A percentile compares a stretch with the other conserved stretches of the same genome.
phyloP scores from a whole-genome alignment of 108 stramenopile genomes.

The Nitzschia putrida region DNA sequence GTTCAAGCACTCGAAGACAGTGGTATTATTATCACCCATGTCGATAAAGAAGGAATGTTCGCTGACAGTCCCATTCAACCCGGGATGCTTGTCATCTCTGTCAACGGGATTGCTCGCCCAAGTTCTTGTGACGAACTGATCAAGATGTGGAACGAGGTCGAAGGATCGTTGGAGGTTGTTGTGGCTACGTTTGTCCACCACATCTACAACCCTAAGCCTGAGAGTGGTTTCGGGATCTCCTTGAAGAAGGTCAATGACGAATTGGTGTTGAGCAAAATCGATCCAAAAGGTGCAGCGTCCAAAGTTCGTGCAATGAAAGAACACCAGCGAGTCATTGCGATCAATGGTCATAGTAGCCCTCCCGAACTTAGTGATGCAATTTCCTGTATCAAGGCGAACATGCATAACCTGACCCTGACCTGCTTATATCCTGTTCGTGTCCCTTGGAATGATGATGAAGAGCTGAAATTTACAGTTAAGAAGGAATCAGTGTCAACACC shows the following conservation, averaged over 20 bases:
- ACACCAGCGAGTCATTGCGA: slow-evolving; percentile 4
- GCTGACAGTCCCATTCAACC: background rate
- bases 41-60: slow-evolving; percentile 1
- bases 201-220: background rate
- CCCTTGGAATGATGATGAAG: no score
- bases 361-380: background rate
- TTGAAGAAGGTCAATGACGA: background rate
- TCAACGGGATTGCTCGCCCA: slow-evolving; percentile 1
- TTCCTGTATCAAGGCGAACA: background rate
- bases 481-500: no score
- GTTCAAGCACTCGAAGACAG: no score
- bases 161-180: background rate
- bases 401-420: no score
- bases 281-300: background rate
- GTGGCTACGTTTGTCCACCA: background rate
- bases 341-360: slow-evolving; percentile 5
- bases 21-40: background rate
- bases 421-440: no score
- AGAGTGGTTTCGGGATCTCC: background rate
- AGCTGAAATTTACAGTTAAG: no score
- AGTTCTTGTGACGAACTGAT: background rate
- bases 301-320: slow-evolving; percentile 2
- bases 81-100: slow-evolving; percentile 2
- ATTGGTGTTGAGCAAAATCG: background rate
- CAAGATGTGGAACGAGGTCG: background rate